A percentile compares a stretch with the other conserved stretches of the same genome.
phyloP scores from a whole-genome alignment of 1,284 basidiomycete species.

The Schizopora paradoxa region DNA sequence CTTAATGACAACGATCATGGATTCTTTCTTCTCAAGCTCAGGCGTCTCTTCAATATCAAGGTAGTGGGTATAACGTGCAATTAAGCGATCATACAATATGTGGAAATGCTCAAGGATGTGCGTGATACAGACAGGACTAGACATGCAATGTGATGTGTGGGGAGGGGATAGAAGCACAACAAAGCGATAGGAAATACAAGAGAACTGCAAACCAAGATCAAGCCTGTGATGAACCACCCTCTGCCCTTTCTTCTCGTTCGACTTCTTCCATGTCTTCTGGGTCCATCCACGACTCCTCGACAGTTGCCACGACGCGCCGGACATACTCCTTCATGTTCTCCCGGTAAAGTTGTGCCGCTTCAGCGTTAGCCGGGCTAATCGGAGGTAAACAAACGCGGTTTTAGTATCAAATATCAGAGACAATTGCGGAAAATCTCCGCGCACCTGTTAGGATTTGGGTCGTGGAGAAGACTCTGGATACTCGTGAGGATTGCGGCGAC shows the following conservation, averaged over 20 bases:
- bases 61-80: no score
- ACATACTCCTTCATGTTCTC: conserved; percentile 99
- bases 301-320: conserved; percentile 83
- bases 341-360: conserved; percentile 92
- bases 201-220: no score
- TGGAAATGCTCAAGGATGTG: no score
- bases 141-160: no score
- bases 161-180: no score
- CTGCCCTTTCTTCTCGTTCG: conserved; percentile 23
- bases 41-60: no score
- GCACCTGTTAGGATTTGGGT: conserved; percentile 88
- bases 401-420: not conserved
- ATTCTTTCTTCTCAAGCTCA: no score
- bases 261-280: conserved; percentile 59
- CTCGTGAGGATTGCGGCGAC: conserved; percentile 96
- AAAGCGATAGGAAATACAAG: no score
- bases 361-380: conserved; percentile 97
- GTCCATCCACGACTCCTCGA: conserved; percentile 89
- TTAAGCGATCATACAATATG: no score
- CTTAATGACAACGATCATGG: no score
- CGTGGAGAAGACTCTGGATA: conserved; percentile 92
- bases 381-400: conserved; percentile 6
- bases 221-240: no score
- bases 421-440: conserved; percentile 20
- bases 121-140: no score